A percentile compares a stretch with the other conserved stretches of the same genome.
Conservation (phyloP, 495 filamentous ascomycete genomes). For the Neurospora pannonica region DNA sequence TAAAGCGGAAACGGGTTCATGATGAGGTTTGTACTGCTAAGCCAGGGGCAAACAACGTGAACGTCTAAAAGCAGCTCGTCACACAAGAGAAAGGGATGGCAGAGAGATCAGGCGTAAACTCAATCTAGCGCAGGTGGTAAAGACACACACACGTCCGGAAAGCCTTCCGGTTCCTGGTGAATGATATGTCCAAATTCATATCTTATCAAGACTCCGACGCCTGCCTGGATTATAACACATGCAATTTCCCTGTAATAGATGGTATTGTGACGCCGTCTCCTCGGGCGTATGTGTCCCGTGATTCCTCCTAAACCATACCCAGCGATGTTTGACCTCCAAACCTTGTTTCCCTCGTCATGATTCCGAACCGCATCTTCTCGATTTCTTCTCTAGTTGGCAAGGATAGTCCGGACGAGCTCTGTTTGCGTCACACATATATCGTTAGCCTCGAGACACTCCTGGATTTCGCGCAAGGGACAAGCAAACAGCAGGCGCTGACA, state of each 20-base stretch:
- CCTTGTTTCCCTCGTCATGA: background rate
- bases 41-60: background rate
- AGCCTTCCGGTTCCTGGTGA: background rate
- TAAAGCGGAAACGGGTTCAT: background rate
- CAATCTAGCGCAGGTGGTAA: background rate
- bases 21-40: background rate
- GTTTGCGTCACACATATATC: background rate
- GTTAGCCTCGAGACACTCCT: constrained; percentile 5
- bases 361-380: background rate
- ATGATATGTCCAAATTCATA: background rate
- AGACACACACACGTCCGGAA: background rate
- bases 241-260: background rate
- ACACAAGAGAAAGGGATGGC: background rate
- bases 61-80: background rate
- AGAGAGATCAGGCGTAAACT: background rate
- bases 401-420: constrained; percentile 91
- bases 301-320: background rate
- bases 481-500: constrained; percentile 12
- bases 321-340: background rate
- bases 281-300: background rate
- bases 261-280: background rate
- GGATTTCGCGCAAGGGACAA: background rate
- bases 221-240: background rate
- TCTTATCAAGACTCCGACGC: background rate
- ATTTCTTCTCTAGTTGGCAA: constrained; percentile 60